Evolutionary conservation across 306 rosid species (phyloP).

Genomic region (Acacia confusa): DNA sequence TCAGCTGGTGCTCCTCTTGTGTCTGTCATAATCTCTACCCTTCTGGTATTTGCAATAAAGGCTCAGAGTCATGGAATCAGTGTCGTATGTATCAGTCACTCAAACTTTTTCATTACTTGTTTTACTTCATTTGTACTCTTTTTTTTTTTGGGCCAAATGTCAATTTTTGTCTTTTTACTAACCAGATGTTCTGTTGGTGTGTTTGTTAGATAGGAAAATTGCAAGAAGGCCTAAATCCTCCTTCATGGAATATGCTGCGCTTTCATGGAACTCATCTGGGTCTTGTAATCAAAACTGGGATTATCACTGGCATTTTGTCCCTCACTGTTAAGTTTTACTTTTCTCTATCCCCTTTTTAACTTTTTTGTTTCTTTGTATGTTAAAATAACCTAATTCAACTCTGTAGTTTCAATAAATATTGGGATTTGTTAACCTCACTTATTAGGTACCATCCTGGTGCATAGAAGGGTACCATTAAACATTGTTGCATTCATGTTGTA

Average conservation of each 20-base stretch:
- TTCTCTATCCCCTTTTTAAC: neutral
- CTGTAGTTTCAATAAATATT: neutral
- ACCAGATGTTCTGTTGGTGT: constrained; percentile 11
- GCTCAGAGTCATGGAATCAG: constrained; percentile 79
- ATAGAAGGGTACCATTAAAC: neutral
- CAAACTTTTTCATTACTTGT: neutral
- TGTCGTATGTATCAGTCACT: constrained; percentile 50
- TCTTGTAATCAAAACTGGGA: constrained; percentile 72
- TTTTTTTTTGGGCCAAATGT: neutral
- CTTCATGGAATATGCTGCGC: constrained; percentile 73
- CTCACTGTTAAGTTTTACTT: constrained; percentile 71
- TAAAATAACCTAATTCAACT: neutral
- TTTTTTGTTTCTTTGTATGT: neutral
- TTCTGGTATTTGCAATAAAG: constrained; percentile 67
- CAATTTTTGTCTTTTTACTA: neutral
- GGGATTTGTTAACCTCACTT: neutral
- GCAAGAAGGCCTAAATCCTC: constrained; percentile 81
- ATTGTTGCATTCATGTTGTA: neutral
- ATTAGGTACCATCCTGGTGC: neutral
- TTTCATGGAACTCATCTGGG: constrained; percentile 61
- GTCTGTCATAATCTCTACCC: constrained; percentile 78
- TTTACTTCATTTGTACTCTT: neutral
- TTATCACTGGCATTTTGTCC: constrained; percentile 88
- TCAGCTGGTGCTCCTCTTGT: constrained; percentile 93
- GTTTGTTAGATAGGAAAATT: constrained; percentile 80